Conservation (phyloP, 2,329 filamentous ascomycete species). For the Claviceps sp. region DNA sequence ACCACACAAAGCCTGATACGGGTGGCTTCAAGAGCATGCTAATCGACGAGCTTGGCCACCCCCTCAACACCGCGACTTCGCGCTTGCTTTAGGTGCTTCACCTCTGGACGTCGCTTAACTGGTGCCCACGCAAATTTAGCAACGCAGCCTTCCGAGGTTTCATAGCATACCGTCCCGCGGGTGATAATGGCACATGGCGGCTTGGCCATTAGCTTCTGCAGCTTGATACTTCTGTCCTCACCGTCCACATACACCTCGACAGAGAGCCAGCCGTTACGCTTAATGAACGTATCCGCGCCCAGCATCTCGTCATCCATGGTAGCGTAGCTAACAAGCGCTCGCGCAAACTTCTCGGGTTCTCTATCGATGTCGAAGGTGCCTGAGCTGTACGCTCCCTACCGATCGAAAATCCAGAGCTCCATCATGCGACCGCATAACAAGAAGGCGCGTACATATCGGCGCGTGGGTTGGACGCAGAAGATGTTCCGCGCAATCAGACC, state of each 20-base stretch:
- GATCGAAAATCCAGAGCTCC: conserved; percentile 13
- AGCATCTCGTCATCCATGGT: conserved; percentile 10
- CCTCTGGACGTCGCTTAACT: conserved; percentile 6
- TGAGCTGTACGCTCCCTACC: conserved; percentile 10
- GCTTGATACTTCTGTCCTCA: neutral
- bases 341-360: conserved; percentile 9
- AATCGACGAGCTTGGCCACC: conserved; percentile 9
- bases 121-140: conserved; percentile 10
- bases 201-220: conserved; percentile 4
- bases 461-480: conserved; percentile 10
- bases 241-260: conserved; percentile 2
- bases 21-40: conserved; percentile 14
- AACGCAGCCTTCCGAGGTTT: conserved; percentile 2
- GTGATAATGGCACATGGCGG: conserved; percentile 9
- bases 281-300: conserved; percentile 7
- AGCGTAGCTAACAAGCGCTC: conserved; percentile 9
- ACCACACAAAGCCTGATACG: conserved; percentile 1
- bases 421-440: conserved; percentile 6
- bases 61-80: conserved; percentile 8
- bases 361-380: conserved; percentile 8
- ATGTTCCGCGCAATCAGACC: conserved; percentile 7
- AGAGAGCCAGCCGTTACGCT: neutral
- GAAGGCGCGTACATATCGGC: conserved; percentile 11
- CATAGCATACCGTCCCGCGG: conserved; percentile 9
- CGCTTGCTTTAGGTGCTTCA: conserved; percentile 7